Evolutionary conservation across 495 filamentous ascomycete genomes (phyloP), one percentile per base, ranked within the genome.

Genomic region (Rhizodiscina lignyota): DNA sequence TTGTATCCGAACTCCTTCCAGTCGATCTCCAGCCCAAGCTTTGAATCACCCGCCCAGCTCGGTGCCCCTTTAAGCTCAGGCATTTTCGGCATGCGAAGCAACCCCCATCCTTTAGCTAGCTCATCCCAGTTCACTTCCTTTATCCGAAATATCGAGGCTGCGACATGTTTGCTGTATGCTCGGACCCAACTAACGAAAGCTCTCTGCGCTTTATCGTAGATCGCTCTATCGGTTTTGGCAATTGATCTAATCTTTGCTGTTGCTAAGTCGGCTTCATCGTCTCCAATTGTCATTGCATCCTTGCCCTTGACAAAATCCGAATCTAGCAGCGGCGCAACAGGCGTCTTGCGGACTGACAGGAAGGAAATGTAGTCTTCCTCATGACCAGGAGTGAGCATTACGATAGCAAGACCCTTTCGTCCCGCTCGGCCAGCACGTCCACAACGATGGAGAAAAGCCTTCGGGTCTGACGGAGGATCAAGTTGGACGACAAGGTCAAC

Each of bases 401-500:
- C 70, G 5, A 96, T 68, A 34, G 84, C 85, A 11, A 93, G 63
- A 1, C 89, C 89, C 34, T 68, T 66, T 13, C 89, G 77, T 0
- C 89, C 89, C 3, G 89, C 89, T 27, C 89, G 72, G 0, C 86
- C 89, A 1, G 91, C 84, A 37, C 89, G 83, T 2, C 89, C 89
- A 47, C 83, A 91, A 38, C 89, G 76, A 58, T 97, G 89, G 36
- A 97, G 75, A 55, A 94, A 96, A 24, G 77, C 82, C 54, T 94
- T 94, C 0, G 89, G 83, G 50, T 94, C 87, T 20, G 72, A 77
- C 1, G 89, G 89, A 0, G 86, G 78, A 48, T 97, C 89, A 33
- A 94, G 64, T 52, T 96, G 87, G 2, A 94, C 67, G 21, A 96
- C 87, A 4, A 96, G 68, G 55, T 97, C 91, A 22, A 94, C 84